A percentile compares a stretch with the other conserved stretches of the same genome.
These are phyloP conservation scores for Yamadazyma friedrichii DNA, from an alignment of 1,139 yeast species.

Conservation along the genomic window DNA sequence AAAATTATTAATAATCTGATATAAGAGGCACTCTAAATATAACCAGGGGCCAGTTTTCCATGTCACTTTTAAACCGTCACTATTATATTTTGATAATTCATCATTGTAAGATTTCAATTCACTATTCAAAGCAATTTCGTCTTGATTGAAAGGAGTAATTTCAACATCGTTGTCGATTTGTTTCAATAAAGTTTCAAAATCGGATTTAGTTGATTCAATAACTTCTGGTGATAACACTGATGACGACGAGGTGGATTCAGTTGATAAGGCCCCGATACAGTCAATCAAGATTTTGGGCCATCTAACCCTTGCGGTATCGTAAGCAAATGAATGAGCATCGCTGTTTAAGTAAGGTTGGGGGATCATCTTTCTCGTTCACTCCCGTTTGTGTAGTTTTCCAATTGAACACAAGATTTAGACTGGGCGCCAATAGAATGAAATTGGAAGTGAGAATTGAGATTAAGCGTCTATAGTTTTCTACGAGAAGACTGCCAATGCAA, in stretches of 20 bases:
- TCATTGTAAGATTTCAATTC: conserved; percentile 54
- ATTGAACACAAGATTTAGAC: too few species aligned
- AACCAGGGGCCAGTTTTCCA: conserved; percentile 97
- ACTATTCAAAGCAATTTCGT: conserved; percentile 37
- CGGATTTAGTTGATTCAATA: background rate
- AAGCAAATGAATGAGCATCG: conserved; percentile 78
- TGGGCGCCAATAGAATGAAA: too few species aligned
- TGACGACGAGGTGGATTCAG: background rate
- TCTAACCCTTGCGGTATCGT: conserved; percentile 71
- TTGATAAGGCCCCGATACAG: conserved; percentile 57
- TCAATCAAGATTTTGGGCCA: conserved; percentile 85
- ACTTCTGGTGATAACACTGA: too few species aligned
- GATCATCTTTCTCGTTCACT: conserved; percentile 12
- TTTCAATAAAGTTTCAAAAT: conserved; percentile 36
- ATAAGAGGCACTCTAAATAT: conserved; percentile 79
- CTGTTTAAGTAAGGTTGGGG: conserved; percentile 58
- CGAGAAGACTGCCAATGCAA: too few species aligned
- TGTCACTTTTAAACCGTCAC: conserved; percentile 31
- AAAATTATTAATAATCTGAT: conserved; percentile 56
- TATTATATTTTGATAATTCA: conserved; percentile 11
- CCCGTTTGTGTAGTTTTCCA: too few species aligned
- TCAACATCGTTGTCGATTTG: conserved; percentile 38
- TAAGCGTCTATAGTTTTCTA: too few species aligned
- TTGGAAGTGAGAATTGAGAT: too few species aligned
- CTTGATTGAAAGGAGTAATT: conserved; percentile 43